Percentiles rank a stretch among this genome's conserved stretches.
Conservation (phyloP, 306 rosid genomes). For the Spatholobus suberectus region DNA sequence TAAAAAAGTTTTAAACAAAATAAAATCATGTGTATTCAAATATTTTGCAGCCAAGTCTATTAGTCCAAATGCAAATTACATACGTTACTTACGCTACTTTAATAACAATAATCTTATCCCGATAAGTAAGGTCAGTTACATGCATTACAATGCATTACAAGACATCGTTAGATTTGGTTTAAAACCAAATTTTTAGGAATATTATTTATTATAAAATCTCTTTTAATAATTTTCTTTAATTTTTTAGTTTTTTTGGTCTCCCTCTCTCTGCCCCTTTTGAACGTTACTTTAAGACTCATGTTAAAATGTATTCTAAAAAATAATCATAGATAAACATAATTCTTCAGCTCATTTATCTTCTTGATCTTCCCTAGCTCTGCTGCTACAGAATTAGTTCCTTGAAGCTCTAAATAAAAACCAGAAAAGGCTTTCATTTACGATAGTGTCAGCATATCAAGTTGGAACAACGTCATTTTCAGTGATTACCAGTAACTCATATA, state of each 20-base stretch:
- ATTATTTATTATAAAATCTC: background rate
- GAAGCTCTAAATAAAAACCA: constrained; percentile 57
- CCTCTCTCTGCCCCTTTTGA: background rate
- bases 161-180: no score
- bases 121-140: no score
- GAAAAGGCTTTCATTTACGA: constrained; percentile 54
- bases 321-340: constrained; percentile 38
- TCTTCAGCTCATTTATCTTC: constrained; percentile 55
- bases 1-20: background rate
- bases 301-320: constrained; percentile 27
- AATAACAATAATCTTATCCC: background rate
- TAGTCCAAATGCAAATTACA: constrained; percentile 4
- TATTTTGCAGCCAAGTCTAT: background rate
- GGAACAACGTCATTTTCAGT: constrained; percentile 45
- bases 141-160: no score
- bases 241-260: background rate
- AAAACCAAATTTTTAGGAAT: background rate
- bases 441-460: constrained; percentile 45
- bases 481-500: constrained; percentile 46
- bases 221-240: background rate
- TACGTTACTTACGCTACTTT: no score
- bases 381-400: constrained; percentile 47
- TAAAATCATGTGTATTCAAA: background rate
- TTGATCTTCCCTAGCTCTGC: constrained; percentile 49
- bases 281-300: background rate